Conservation (phyloP, 2,329 filamentous ascomycete species). For the Ramularia endophylla region DNA sequence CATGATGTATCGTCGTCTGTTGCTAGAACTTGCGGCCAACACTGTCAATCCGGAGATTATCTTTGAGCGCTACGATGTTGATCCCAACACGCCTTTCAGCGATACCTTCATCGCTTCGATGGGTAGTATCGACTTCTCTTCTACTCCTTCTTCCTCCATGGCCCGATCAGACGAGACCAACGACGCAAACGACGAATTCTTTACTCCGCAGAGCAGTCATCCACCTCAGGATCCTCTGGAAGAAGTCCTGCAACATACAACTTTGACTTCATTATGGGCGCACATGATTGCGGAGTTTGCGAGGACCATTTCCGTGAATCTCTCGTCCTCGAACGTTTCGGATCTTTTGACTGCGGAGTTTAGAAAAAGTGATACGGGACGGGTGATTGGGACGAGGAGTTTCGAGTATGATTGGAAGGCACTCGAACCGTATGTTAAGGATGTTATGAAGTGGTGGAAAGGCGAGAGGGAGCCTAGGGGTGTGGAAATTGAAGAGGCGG, state of each 20-base stretch:
- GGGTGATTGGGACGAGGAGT: conserved; percentile 52
- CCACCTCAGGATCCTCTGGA: conserved; percentile 37
- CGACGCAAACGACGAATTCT: conserved; percentile 2
- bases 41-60: conserved; percentile 63
- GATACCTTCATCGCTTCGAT: conserved; percentile 74
- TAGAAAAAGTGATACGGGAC: conserved; percentile 41
- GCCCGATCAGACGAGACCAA: conserved; percentile 37
- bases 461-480: conserved; percentile 67
- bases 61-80: conserved; percentile 65
- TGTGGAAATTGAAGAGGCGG: conserved; percentile 72
- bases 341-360: conserved; percentile 54
- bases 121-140: conserved; percentile 56
- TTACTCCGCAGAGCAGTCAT: neutral
- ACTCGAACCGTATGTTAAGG: conserved; percentile 60
- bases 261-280: conserved; percentile 53
- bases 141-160: conserved; percentile 1
- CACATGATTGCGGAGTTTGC: conserved; percentile 58
- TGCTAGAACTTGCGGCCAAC: conserved; percentile 68
- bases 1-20: conserved; percentile 79
- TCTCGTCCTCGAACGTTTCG: conserved; percentile 39
- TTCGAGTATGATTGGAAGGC: conserved; percentile 61
- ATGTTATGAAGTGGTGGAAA: conserved; percentile 82
- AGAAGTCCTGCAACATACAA: conserved; percentile 54
- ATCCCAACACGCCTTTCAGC: conserved; percentile 62
- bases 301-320: conserved; percentile 35